phyloP scores from a whole-genome alignment of 768 basidiomycete species.

The Leccinum subtestaceum region DNA sequence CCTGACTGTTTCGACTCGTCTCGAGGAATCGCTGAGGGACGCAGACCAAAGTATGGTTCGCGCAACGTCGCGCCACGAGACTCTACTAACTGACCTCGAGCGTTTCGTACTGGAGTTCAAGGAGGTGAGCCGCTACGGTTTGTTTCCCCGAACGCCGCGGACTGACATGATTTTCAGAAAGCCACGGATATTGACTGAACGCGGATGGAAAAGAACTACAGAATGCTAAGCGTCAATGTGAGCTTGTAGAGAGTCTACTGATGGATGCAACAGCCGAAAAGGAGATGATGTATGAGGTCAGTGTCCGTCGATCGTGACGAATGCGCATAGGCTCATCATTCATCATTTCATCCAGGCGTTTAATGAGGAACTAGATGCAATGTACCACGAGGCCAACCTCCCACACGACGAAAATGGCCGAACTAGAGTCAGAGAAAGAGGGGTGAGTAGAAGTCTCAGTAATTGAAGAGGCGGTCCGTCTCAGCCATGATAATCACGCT shows the following conservation, averaged over 20 bases:
- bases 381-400: slow-evolving; percentile 83
- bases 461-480: no score
- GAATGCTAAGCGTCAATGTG: slow-evolving; percentile 69
- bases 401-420: slow-evolving; percentile 73
- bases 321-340: slow-evolving; percentile 1
- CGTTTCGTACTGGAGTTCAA: slow-evolving; percentile 50
- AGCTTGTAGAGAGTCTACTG: slow-evolving; percentile 74
- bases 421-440: slow-evolving; percentile 72
- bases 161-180: slow-evolving; percentile 40
- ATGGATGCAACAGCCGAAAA: slow-evolving; percentile 83
- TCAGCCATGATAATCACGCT: no score
- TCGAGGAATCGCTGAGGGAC: slow-evolving; percentile 54
- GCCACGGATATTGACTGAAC: slow-evolving; percentile 57
- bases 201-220: slow-evolving; percentile 55
- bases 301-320: slow-evolving; percentile 16
- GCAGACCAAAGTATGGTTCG: slow-evolving; percentile 55
- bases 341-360: slow-evolving; percentile 58
- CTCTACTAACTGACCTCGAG: slow-evolving; percentile 48
- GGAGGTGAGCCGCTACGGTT: slow-evolving; percentile 44
- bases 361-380: slow-evolving; percentile 88
- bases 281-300: slow-evolving; percentile 89
- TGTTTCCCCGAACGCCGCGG: background rate
- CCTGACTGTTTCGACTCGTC: slow-evolving; percentile 13
- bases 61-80: slow-evolving; percentile 53
- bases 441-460: slow-evolving; percentile 51